These are phyloP conservation scores for Pythium brachiatum DNA, from an alignment of 352 stramenopile species.

Conservation along the genomic window DNA sequence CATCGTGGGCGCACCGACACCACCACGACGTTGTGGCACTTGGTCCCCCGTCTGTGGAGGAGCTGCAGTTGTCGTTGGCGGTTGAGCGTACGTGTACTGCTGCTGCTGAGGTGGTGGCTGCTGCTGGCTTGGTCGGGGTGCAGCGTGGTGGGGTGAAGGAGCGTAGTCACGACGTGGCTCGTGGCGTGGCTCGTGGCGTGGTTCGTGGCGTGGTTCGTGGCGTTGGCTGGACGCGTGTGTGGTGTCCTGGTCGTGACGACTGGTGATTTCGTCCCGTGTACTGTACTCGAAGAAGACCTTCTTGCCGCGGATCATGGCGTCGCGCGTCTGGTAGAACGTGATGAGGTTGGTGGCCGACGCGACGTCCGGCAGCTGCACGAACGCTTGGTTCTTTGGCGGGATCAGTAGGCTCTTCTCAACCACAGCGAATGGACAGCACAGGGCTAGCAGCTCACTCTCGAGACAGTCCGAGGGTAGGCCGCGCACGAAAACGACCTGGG, in stretches of 20 bases:
- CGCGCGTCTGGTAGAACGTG: conserved; percentile 71
- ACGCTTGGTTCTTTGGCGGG: conserved; percentile 70
- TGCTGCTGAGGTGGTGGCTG: conserved; percentile 23
- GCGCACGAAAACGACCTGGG: conserved; percentile 75
- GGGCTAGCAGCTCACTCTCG: conserved; percentile 77
- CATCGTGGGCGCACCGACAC: conserved; percentile 45
- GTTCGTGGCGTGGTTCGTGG: conserved; percentile 4
- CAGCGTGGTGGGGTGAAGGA: conserved; percentile 4
- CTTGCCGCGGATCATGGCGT: conserved; percentile 73
- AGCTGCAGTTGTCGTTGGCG: neutral
- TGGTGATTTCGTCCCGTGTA: conserved; percentile 62
- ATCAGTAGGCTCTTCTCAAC: conserved; percentile 81
- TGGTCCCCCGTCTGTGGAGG: neutral
- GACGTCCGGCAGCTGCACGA: conserved; percentile 75
- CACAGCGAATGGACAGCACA: conserved; percentile 78
- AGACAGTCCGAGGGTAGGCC: conserved; percentile 72
- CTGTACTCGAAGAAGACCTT: conserved; percentile 81
- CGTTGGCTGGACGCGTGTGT: neutral
- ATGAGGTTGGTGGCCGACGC: conserved; percentile 67
- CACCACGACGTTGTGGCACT: conserved; percentile 25
- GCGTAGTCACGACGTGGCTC: neutral
- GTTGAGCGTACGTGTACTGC: conserved; percentile 11
- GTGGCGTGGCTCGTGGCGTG: neutral
- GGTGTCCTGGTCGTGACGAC: conserved; percentile 17
- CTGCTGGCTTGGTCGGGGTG: conserved; percentile 18